These are phyloP conservation scores for Teratosphaeria viscida DNA, from an alignment of 2,329 filamentous ascomycete genomes.

Conservation along the genomic window DNA sequence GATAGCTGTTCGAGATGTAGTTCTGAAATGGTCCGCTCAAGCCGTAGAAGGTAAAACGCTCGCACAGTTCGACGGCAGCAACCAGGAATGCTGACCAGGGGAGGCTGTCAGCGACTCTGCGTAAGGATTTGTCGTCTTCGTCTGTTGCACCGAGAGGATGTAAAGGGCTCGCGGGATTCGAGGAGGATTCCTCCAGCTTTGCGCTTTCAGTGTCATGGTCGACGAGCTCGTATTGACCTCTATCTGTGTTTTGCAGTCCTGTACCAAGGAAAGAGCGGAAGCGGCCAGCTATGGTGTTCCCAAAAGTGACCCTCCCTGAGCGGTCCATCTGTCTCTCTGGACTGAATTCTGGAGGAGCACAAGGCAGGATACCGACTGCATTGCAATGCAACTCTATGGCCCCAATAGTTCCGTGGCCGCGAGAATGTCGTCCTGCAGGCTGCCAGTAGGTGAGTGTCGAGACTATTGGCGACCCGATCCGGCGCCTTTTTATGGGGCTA, in stretches of 20 bases:
- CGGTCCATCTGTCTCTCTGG: neutral
- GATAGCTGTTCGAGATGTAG: constrained; percentile 31
- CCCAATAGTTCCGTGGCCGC: neutral
- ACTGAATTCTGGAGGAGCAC: neutral
- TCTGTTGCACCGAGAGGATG: constrained; percentile 26
- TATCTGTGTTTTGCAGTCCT: neutral
- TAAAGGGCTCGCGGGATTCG: neutral
- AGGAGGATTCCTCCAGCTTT: neutral
- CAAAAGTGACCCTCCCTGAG: neutral
- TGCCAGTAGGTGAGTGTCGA: neutral
- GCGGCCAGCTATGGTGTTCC: neutral
- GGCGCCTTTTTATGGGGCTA: neutral
- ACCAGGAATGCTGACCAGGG: constrained; percentile 37
- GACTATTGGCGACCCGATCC: neutral
- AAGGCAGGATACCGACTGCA: neutral
- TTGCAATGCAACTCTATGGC: neutral
- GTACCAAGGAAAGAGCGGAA: neutral
- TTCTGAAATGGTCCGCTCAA: constrained; percentile 40
- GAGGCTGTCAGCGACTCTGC: constrained; percentile 36
- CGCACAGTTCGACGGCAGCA: constrained; percentile 39
- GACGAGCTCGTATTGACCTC: neutral
- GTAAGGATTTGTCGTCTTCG: constrained; percentile 33
- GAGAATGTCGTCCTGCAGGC: too few species aligned
- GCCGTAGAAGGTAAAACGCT: constrained; percentile 36
- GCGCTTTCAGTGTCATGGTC: neutral